Evolutionary conservation across 108 stramenopile species (phyloP), one percentile per base, ranked within the genome.

Genomic region (Conticribra weissflogii): DNA sequence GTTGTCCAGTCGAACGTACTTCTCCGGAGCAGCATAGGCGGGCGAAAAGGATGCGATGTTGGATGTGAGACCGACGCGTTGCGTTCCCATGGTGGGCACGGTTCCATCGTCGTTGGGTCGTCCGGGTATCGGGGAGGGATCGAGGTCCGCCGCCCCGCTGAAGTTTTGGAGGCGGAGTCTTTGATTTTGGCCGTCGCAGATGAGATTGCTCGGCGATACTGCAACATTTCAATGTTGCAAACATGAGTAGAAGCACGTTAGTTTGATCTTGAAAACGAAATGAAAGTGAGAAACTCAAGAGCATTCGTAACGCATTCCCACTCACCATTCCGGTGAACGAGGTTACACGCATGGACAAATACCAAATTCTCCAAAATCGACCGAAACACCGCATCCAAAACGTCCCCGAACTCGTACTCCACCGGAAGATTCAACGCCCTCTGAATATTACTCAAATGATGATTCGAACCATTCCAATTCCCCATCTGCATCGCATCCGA

Each of bases 81-180:
- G 60, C 36, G 12, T 41, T 5, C 36, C 36, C 36, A 12, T 12
- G 8, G 36, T 9, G 36, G 36, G 36, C 8, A 5, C 36, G 36
- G 36, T 41, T 47, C 76, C 76, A n/a, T 76, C 76, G 31, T 53
- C 59, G 12, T 41, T 41, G 36, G 36, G 36, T 12, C 8, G 36
- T 9, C 5, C 36, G 36, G 36, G 36, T 9, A 41, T 41, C 36
- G 36, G 36, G 12, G 63, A 25, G 32, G 83, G 83, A 54, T 88
- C 85, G 59, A 94, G 76, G 66, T 94, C 92, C 8, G 86, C 88
- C 54, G 92, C 92, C 57, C 77, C 76, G 8, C 92, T 89, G 85
- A 91, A 94, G 72, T 94, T 90, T 22, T 89, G 80, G 48, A 94
- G 58, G 4, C 69, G 64, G 23, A 82, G 74, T 18, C 58, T 81